Evolutionary conservation across 352 stramenopile genomes (phyloP), one percentile per base, ranked within the genome.

Genomic region (Globisporangium abappressorium): DNA sequence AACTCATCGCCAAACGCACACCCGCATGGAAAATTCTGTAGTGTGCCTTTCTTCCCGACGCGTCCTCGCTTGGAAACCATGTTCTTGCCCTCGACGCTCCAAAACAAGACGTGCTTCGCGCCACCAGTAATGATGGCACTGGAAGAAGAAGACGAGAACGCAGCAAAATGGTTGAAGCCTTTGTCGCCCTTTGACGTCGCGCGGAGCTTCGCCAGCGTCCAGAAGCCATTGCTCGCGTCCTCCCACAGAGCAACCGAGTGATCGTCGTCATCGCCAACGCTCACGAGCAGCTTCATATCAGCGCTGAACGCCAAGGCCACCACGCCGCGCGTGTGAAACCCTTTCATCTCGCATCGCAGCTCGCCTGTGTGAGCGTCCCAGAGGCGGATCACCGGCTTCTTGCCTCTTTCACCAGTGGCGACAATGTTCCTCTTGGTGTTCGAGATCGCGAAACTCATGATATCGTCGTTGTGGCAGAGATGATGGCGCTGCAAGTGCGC

Each of bases 321-420:
- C 0, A 97, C 85, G 3, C 88, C 87, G 11, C 88, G 84, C 3
- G 81, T 43, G 61, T 97, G 87, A 47, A 88, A 85, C 0, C 84
- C 82, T 41, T 81, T 85, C 24, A 95, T 68, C 66, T 88, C 81
- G 22, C 70, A 78, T 9, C 85, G 75, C 28, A 92, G 64, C 49
- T 83, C 84, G 0, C 87, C 86, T 0, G 84, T 94, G 58, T 91
- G 83, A 0, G 84, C 80, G 65, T 96, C 85, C 92, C 92, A 98
- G 26, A 98, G 68, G 20, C 90, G 83, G 28, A 98, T 70, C 30
- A 70, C 67, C 0, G 84, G 83, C 15, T 85, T 85, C 65, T 94
- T 93, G 9, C 90, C 90, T 3, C 85, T 76, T 54, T 98, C 86
- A 26, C 91, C 93, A 0, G 91, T 98, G 11, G 92, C 93, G 3